These are phyloP conservation scores for Sordaria brevicollis DNA, from an alignment of 495 filamentous ascomycete genomes.

Conservation along the genomic window DNA sequence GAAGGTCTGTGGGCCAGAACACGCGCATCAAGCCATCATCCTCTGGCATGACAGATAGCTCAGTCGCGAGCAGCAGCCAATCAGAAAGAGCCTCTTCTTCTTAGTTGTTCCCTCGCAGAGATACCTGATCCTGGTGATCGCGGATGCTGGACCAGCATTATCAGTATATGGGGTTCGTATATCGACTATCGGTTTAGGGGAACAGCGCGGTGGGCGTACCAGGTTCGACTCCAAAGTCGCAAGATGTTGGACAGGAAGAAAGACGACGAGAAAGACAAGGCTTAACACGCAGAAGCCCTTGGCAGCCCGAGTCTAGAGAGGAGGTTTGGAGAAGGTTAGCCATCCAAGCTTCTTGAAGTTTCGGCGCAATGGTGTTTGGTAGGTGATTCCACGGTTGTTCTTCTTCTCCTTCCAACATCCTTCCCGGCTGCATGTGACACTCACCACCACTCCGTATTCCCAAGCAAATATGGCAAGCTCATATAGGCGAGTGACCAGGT, in stretches of 20 bases:
- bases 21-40: slow-evolving; percentile 94
- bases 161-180: slow-evolving; percentile 8
- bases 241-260: slow-evolving; percentile 37
- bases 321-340: not conserved
- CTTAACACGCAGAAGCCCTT: slow-evolving; percentile 33
- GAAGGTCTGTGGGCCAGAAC: slow-evolving; percentile 91
- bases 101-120: slow-evolving; percentile 89
- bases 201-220: slow-evolving; percentile 21
- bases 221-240: slow-evolving; percentile 33
- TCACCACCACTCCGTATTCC: slow-evolving; percentile 96
- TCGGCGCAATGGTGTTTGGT: not conserved
- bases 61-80: slow-evolving; percentile 17
- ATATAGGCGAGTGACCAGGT: slow-evolving; percentile 89
- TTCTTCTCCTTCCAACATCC: not conserved
- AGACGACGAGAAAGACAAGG: slow-evolving; percentile 31
- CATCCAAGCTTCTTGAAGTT: not conserved
- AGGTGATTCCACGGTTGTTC: slow-evolving; percentile 1
- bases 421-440: slow-evolving; percentile 27
- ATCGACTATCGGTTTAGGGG: not conserved
- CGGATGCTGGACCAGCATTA: slow-evolving; percentile 54
- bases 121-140: slow-evolving; percentile 72
- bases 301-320: slow-evolving; percentile 29
- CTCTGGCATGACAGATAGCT: slow-evolving; percentile 60
- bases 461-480: slow-evolving; percentile 94
- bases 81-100: slow-evolving; percentile 90